Base-by-base conservation (phyloP, 257 asterid genomes). In the Solanum ossicruentum region DNA sequence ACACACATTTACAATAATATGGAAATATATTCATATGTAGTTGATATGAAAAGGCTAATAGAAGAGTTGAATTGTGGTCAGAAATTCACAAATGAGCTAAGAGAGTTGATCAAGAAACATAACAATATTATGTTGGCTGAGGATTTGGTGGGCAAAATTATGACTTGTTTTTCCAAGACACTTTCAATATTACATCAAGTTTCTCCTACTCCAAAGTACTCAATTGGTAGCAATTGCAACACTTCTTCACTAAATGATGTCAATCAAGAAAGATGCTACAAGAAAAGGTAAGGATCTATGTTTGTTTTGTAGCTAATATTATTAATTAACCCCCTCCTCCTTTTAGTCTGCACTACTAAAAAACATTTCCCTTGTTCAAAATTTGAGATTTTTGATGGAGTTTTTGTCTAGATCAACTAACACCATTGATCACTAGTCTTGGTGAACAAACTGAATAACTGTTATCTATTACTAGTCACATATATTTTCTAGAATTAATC, bases 241-340 rank as follows among this genome's bases (percentile, higher is more conserved):
- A 57, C 65, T 65, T 89, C 91, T 66, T 36, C 88, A 45, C 49
- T 84, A 1, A 91, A 89, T 85, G 93, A 83, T 57, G 65, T 57
- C 2, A 20, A 9, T 85, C 90, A 91, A 81, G 89, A 93, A 61
- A 93, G 93, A 26, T 87, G 92, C 90, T 89, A 89, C 87, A 93
- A 93, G 89, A 88, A 91, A 89, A 93, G 91, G 96, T 66, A n/a
- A 28, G 47, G 7, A 66, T 66, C 21, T 15, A 32, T 39, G 20
- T 13, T 66, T 65, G 43, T 12, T 18, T 13, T 28, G 21, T 66
- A 66, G 1, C 3, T 28, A 66, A 7, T 28, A 66, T 32, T 23
- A 18, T 57, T 15, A 47, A 10, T 52, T 52, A 17, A 52, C 2
- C 15, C 57, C 15, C 15, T 52, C 49, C 49, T 17, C 7, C 11